A percentile compares a stretch with the other conserved stretches of the same genome.
Evolutionary conservation across 2,329 filamentous ascomycete species (phyloP).

Genomic region (Coniella vitis): DNA sequence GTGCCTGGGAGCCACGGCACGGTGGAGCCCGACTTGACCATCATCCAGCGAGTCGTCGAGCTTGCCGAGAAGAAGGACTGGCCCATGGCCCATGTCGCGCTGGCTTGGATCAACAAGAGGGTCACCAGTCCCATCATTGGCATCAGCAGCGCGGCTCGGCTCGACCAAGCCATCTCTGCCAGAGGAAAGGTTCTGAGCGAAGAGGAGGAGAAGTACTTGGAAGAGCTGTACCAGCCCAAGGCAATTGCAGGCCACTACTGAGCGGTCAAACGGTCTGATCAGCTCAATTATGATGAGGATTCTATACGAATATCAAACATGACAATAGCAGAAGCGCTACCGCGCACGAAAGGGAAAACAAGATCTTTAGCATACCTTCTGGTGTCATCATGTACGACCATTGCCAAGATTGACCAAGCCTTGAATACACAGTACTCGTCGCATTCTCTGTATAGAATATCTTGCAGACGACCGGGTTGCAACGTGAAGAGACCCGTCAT

Average conservation of each 20-base stretch:
- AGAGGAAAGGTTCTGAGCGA: conserved; percentile 41
- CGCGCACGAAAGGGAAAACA: no score
- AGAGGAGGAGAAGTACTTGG: conserved; percentile 55
- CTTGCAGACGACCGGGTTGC: no score
- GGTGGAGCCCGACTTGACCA: conserved; percentile 26
- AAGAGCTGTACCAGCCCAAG: conserved; percentile 55
- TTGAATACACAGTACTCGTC: no score
- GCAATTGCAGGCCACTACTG: conserved; percentile 31
- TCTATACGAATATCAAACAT: no score
- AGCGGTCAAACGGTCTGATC: background rate
- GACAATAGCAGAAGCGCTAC: no score
- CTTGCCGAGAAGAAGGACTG: conserved; percentile 24
- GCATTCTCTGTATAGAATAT: no score
- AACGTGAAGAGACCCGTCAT: no score
- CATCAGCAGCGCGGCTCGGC: conserved; percentile 49
- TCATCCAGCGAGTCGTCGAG: conserved; percentile 24
- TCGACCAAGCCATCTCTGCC: conserved; percentile 52
- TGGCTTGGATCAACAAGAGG: conserved; percentile 54
- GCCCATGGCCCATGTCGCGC: conserved; percentile 57
- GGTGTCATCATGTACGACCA: no score
- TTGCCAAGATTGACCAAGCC: no score
- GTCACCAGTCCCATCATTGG: conserved; percentile 55
- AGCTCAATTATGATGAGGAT: no score
- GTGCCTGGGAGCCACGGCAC: conserved; percentile 24
- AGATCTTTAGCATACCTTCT: no score